phyloP scores from a whole-genome alignment of 2,329 filamentous ascomycete genomes.

The Lasiodiplodia hormozganensis region DNA sequence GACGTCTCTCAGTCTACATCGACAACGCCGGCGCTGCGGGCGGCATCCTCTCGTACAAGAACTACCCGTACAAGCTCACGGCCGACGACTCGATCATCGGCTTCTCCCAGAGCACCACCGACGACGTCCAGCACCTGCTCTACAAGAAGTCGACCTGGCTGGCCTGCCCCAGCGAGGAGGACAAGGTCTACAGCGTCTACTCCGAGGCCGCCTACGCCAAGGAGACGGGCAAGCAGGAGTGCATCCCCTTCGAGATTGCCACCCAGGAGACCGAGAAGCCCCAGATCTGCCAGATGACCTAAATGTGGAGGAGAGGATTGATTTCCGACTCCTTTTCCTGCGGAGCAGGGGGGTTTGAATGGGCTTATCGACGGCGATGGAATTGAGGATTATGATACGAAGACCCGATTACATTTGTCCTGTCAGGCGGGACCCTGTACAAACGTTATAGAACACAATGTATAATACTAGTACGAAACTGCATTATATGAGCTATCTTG shows the following conservation, averaged over 20 bases:
- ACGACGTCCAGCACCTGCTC: neutral
- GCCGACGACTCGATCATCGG: neutral
- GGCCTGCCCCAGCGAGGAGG: neutral
- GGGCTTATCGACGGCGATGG: neutral
- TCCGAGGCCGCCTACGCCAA: constrained; percentile 5
- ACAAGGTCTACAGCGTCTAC: constrained; percentile 2
- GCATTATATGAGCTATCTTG: neutral
- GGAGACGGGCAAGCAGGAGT: constrained; percentile 1
- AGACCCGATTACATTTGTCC: neutral
- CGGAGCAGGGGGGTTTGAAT: no score
- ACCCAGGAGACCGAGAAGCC: neutral
- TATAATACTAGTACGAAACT: neutral
- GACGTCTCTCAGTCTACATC: neutral
- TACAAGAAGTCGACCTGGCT: constrained; percentile 9
- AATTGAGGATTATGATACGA: neutral
- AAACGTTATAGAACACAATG: neutral
- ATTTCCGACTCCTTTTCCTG: no score
- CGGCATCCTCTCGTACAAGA: constrained; percentile 24
- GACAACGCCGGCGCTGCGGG: constrained; percentile 14
- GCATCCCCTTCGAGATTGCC: constrained; percentile 9
- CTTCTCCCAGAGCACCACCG: neutral
- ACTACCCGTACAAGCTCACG: constrained; percentile 5
- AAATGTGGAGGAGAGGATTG: neutral
- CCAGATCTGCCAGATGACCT: neutral
- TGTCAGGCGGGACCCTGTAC: neutral